phyloP scores from a whole-genome alignment of 192 early-diverging fungal genomes.

The Backusella parvicylindrica region DNA sequence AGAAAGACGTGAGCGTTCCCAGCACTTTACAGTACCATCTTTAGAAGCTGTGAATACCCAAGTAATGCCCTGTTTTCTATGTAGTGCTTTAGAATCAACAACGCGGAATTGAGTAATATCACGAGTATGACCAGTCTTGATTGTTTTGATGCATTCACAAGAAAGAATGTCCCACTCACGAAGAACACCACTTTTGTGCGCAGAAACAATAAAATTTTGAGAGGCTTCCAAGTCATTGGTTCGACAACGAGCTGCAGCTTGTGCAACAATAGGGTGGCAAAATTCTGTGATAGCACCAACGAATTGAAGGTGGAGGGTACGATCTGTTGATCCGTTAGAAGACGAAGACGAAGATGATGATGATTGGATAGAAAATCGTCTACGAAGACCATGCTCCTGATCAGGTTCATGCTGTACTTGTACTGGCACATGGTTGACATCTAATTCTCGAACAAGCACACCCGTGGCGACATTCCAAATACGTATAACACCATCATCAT shows the following conservation, averaged over 20 bases:
- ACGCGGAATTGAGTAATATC: conserved; percentile 11
- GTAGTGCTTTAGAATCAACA: conserved; percentile 13
- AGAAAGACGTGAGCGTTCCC: conserved; percentile 11
- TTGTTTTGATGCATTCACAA: conserved; percentile 27
- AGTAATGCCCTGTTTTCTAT: conserved; percentile 21
- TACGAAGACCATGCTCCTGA: background rate
- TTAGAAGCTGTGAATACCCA: conserved; percentile 29
- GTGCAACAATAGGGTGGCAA: conserved; percentile 24
- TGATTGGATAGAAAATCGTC: background rate
- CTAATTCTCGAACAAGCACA: conserved; percentile 1
- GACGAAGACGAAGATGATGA: background rate
- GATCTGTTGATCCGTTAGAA: conserved; percentile 9
- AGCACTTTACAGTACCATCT: conserved; percentile 31
- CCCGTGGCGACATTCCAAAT: conserved; percentile 29
- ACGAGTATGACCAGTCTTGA: conserved; percentile 9
- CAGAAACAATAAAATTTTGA: conserved; percentile 24
- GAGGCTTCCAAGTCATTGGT: conserved; percentile 3
- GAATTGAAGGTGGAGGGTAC: conserved; percentile 20
- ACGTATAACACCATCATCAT: conserved; percentile 29
- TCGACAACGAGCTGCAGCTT: conserved; percentile 16
- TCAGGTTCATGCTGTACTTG: background rate
- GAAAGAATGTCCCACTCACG: conserved; percentile 31
- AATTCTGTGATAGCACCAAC: conserved; percentile 19
- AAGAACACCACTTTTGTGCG: conserved; percentile 23
- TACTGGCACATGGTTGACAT: background rate